Evolutionary conservation across 2,329 filamentous ascomycete species (phyloP).

Genomic region (Exophiala oligosperma): DNA sequence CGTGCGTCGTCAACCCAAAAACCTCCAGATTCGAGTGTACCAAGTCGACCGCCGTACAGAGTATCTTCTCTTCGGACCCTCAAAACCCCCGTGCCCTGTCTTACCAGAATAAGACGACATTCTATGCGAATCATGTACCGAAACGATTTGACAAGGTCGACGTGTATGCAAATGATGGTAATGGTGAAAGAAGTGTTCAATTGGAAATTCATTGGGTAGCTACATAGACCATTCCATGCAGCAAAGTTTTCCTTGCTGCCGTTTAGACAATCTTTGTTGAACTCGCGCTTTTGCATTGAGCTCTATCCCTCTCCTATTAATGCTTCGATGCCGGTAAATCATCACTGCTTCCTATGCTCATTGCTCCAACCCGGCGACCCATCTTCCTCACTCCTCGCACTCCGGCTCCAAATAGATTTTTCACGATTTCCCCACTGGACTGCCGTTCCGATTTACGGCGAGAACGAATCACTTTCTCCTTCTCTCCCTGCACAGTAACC

Average conservation of each 20-base stretch:
- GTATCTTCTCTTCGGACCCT: constrained; percentile 29
- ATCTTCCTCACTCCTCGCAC: constrained; percentile 27
- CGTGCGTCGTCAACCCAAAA: constrained; percentile 52
- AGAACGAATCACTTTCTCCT: constrained; percentile 18
- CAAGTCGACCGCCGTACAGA: constrained; percentile 43
- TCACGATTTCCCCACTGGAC: constrained; percentile 24
- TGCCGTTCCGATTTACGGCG: constrained; percentile 16
- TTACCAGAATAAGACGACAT: constrained; percentile 18
- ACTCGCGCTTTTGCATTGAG: no score
- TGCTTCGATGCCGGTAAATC: neutral
- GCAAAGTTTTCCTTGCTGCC: neutral
- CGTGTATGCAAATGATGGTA: constrained; percentile 23
- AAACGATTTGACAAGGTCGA: constrained; percentile 23
- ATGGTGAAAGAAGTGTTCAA: constrained; percentile 21
- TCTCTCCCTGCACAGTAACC: constrained; percentile 15
- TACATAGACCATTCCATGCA: constrained; percentile 8
- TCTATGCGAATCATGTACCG: constrained; percentile 25
- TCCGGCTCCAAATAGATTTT: constrained; percentile 23
- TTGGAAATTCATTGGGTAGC: constrained; percentile 27
- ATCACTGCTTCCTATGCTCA: constrained; percentile 21
- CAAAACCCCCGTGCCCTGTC: constrained; percentile 7
- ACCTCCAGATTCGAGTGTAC: constrained; percentile 57
- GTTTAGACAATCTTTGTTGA: no score
- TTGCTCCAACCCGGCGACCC: constrained; percentile 22
- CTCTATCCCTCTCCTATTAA: neutral